Conservation (phyloP, 1,284 basidiomycete species). For the Papiliotrema fonsecae region DNA sequence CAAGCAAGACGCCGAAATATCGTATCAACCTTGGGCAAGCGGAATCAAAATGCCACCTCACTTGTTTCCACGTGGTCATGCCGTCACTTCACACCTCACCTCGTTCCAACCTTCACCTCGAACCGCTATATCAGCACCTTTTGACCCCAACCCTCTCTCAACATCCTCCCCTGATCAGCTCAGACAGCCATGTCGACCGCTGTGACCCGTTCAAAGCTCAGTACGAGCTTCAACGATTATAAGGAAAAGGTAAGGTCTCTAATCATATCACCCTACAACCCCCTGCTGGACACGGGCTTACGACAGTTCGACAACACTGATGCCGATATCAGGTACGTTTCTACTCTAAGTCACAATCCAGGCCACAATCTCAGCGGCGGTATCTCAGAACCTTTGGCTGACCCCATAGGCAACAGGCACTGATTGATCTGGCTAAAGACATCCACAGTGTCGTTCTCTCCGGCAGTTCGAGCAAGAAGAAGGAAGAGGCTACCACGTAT, state of each 20-base stretch:
- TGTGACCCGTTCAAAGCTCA: constrained; percentile 1
- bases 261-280: background rate
- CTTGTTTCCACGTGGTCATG: no score
- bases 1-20: no score
- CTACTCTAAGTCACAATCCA: background rate
- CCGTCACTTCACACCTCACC: background rate
- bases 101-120: background rate
- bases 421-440: constrained; percentile 85
- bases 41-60: no score
- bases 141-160: background rate
- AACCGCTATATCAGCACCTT: background rate
- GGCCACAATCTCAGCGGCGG: no score
- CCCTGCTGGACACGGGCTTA: background rate
- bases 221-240: background rate
- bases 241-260: background rate
- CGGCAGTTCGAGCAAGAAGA: constrained; percentile 7
- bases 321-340: background rate
- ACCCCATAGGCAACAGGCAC: constrained; percentile 70
- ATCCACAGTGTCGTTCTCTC: constrained; percentile 58
- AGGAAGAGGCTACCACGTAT: constrained; percentile 12
- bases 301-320: constrained; percentile 1
- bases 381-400: no score
- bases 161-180: background rate
- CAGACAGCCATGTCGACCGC: no score
- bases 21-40: no score